A percentile compares a stretch with the other conserved stretches of the same genome.
phyloP scores from a whole-genome alignment of 2,329 filamentous ascomycete species.

The Xylaria arbuscula region DNA sequence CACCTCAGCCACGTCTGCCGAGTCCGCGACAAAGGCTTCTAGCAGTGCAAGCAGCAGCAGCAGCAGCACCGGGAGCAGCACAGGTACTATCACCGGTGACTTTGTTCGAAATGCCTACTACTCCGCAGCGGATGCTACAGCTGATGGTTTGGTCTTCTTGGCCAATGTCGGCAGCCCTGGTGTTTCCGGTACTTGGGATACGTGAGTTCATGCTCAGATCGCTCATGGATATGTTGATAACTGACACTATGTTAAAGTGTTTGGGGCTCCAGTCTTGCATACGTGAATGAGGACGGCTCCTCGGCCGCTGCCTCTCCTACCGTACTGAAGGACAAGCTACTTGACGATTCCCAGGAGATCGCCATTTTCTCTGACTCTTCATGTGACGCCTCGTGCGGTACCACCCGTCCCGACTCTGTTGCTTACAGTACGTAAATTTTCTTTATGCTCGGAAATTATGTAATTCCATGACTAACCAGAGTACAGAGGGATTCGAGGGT shows the following conservation, averaged over 20 bases:
- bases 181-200: constrained; percentile 56
- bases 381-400: constrained; percentile 57
- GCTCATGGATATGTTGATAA: neutral
- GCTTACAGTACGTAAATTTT: constrained; percentile 56
- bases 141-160: constrained; percentile 61
- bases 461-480: constrained; percentile 18
- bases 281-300: constrained; percentile 57
- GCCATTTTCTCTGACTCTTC: constrained; percentile 58
- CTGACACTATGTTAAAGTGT: constrained; percentile 47
- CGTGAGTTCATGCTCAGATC: constrained; percentile 49
- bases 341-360: constrained; percentile 60
- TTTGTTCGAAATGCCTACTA: constrained; percentile 61
- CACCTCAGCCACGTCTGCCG: constrained; percentile 20
- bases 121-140: constrained; percentile 53
- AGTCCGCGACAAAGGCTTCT: constrained; percentile 32
- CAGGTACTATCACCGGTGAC: constrained; percentile 44
- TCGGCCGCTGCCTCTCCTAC: constrained; percentile 54
- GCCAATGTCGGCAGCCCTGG: constrained; percentile 60
- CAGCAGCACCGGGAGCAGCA: constrained; percentile 20
- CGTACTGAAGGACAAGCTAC: constrained; percentile 53
- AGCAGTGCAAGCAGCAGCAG: neutral
- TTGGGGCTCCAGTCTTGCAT: constrained; percentile 60
- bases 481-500: constrained; percentile 75
- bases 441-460: neutral
- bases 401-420: constrained; percentile 56